phyloP scores from a whole-genome alignment of 768 basidiomycete species.

The Leccinum uliginosum region DNA sequence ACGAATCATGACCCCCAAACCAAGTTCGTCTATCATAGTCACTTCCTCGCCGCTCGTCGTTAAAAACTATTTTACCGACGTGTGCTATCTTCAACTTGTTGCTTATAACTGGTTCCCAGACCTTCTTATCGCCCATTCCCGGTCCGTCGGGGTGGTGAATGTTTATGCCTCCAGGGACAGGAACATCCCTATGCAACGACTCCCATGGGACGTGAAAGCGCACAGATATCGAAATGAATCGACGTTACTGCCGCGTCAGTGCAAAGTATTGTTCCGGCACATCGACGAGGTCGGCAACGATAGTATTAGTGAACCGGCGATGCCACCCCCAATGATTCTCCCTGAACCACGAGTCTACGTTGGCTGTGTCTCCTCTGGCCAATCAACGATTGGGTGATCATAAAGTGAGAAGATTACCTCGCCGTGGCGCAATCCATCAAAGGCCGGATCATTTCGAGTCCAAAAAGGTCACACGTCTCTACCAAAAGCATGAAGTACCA shows the following conservation, averaged over 20 bases:
- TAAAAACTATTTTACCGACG: not conserved
- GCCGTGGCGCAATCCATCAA: not conserved
- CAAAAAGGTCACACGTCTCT: not conserved
- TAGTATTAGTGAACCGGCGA: not conserved
- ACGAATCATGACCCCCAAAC: too few relatives aligned
- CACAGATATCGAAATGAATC: not conserved
- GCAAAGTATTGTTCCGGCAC: not conserved
- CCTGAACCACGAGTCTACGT: too few relatives aligned
- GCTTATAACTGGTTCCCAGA: not conserved
- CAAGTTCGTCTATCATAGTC: not conserved
- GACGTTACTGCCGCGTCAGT: not conserved
- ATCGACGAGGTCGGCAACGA: not conserved
- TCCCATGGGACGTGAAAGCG: not conserved
- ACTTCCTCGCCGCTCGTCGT: not conserved
- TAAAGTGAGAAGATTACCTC: not conserved
- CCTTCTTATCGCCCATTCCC: not conserved
- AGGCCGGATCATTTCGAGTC: not conserved
- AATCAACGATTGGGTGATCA: not conserved
- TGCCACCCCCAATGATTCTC: not conserved
- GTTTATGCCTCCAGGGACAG: not conserved
- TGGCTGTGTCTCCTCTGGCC: not conserved
- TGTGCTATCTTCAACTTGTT: not conserved
- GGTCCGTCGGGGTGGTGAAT: not conserved
- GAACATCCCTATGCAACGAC: not conserved
- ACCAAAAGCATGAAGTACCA: not conserved